Evolutionary conservation across 2,329 filamentous ascomycete genomes (phyloP), one percentile per base, ranked within the genome.

Genomic region (Madurella fahalii): DNA sequence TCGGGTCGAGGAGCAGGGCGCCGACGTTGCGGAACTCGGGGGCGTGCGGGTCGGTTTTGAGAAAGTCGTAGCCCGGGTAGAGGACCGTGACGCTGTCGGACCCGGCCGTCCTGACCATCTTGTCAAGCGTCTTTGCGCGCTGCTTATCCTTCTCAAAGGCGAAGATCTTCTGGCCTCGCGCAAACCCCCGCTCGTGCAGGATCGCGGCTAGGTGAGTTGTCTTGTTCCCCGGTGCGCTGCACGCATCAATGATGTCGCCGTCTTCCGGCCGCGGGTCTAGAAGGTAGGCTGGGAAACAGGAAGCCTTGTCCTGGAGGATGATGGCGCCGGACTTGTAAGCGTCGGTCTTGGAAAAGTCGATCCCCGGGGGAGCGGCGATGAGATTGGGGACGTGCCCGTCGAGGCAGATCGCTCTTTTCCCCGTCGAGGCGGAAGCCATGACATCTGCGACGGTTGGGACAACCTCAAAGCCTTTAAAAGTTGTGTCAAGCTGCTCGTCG

Each of bases 161-260:
- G 61, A 85, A 84, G 20, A 99, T 85, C 18, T 69, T 77, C 47
- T 75, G 72, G 58, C 62, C 65, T 41, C 41, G 43, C 31, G 62
- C 58, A 16, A 56, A 60, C 31, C 63, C 69, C 17, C 72, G 72
- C 47, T 70, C 73, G 50, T 69, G 75, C 47, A 94, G 66, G 4
- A 96, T 82, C 2, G 90, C 87, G 0, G 92, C 91, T 45, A 95
- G 73, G 69, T 97, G 94, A 8, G 93, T 97, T 1, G 94, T 97
- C 73, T 99, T 99, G 71, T 99, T 99, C 5, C 94, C 94, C 1
- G 94, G 94, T 0, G 94, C 94, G 0, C 94, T 90, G 68, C 93
- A 97, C 0, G 89, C 89, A 70, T 99, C 94, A n/a, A 97, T 82
- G 9, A 95, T 76, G 65, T 94, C 84, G 20, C 90, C 90, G 60